Conservation (phyloP, 345 rosid species). For the Acer saccharum region DNA sequence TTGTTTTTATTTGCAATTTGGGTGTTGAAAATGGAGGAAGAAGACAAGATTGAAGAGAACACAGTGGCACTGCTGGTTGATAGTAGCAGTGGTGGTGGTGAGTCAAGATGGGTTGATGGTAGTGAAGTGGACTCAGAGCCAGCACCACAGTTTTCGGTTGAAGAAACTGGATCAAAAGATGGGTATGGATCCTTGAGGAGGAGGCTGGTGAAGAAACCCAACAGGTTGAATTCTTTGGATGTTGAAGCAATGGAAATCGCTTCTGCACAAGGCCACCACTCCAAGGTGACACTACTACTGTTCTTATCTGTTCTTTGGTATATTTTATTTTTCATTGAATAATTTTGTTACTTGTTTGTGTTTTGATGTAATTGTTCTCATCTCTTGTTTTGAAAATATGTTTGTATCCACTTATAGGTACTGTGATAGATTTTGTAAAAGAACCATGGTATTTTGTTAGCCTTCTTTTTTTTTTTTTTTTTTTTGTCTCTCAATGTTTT, state of each 20-base stretch:
- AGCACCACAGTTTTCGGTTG: constrained; percentile 38
- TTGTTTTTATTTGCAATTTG: constrained; percentile 12
- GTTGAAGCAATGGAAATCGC: constrained; percentile 97
- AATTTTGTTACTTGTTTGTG: background rate
- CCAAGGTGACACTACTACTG: constrained; percentile 45
- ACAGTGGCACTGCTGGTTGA: constrained; percentile 41
- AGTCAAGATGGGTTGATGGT: constrained; percentile 92
- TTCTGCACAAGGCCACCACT: constrained; percentile 52
- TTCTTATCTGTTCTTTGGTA: background rate
- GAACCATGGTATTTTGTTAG: no score
- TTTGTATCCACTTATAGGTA: no score
- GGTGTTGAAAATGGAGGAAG: constrained; percentile 53
- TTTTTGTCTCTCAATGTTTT: no score
- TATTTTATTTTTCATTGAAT: background rate
- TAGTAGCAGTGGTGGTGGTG: constrained; percentile 47
- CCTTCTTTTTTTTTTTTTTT: no score
- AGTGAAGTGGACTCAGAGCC: constrained; percentile 80
- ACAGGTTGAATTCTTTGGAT: constrained; percentile 80
- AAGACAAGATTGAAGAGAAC: constrained; percentile 76
- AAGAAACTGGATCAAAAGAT: constrained; percentile 41
- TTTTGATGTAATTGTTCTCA: background rate
- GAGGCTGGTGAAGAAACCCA: constrained; percentile 72
- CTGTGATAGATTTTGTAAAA: background rate
- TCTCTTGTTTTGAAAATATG: background rate
- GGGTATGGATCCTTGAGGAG: constrained; percentile 69